Conservation (phyloP, 345 rosid genomes). For the Litchi chinensis region DNA sequence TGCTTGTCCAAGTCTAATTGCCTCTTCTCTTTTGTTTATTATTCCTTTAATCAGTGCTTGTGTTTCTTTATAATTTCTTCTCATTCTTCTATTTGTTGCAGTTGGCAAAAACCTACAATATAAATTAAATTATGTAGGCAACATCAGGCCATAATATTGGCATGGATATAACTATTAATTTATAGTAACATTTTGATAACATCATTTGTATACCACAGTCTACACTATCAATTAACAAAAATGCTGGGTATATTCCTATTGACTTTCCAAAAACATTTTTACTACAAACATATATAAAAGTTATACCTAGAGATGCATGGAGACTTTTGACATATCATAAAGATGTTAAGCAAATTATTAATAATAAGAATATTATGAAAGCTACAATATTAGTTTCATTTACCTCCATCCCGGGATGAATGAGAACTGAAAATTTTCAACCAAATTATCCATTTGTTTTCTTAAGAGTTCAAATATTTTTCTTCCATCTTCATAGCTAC, state of each 20-base stretch:
- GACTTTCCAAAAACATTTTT: too few relatives aligned
- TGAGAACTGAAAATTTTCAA: conserved; percentile 6
- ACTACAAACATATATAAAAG: too few relatives aligned
- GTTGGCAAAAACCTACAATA: conserved; percentile 48
- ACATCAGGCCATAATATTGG: too few relatives aligned
- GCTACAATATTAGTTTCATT: not conserved
- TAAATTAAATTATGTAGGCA: not conserved
- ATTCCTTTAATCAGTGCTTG: conserved; percentile 30
- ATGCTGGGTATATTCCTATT: too few relatives aligned
- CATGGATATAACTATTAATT: too few relatives aligned
- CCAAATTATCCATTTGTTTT: conserved; percentile 18
- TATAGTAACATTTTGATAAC: too few relatives aligned
- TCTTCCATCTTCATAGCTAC: conserved; percentile 47
- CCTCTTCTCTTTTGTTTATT: conserved; percentile 41
- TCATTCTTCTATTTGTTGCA: conserved; percentile 40
- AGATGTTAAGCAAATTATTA: not conserved
- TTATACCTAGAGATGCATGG: too few relatives aligned
- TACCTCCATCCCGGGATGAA: conserved; percentile 55
- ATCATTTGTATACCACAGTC: too few relatives aligned
- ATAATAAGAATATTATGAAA: not conserved
- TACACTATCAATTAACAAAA: too few relatives aligned
- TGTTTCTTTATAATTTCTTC: conserved; percentile 39
- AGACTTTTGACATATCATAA: not conserved
- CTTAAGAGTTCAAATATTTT: conserved; percentile 40
- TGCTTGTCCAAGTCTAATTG: conserved; percentile 36